Evolutionary conservation across 1,284 basidiomycete species (phyloP), one percentile per base, ranked within the genome.

Genomic region (Microbotryum lychnidis-dioicae): DNA sequence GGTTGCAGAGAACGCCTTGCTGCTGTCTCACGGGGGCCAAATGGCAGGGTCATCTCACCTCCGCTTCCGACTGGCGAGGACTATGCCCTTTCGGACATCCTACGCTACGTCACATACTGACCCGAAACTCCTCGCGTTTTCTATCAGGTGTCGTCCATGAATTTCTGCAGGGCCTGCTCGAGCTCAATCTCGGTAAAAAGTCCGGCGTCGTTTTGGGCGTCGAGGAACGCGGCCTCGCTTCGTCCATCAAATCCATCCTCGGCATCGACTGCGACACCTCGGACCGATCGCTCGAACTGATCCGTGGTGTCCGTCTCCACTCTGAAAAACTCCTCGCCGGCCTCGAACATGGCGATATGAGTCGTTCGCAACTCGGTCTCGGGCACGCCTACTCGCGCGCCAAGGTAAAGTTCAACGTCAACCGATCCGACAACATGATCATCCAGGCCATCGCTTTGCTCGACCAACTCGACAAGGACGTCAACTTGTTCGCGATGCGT

Each of bases 351-450:
- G 89, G 87, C 69, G 96, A 98, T 80, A 81, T 97, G 65, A 83
- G 81, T 63, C 90, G 93, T 74, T 91, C 96, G 18, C 92, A 96
- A 75, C 87, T 99, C 69, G 94, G 94, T 76, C 83, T 98, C 54
- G 94, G 94, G 55, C 94, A 99, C 82, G 91, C 90, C 23, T 97
- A 96, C 81, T 97, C 92, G 37, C 87, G 94, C 70, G 89, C 93
- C 62, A 98, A 98, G 77, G 88, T 98, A 71, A 97, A 97, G 80
- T 98, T 98, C 85, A 98, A 98, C 80, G 94, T 97, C 70, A 97
- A 98, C 83, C 84, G 94, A 69, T 87, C 91, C 67, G 94, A 99
- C 80, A 99, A 98, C 81, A 99, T 99, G 94, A 98, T 99, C 80
- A 98, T 98, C 74, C 96, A 98, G 79, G 94, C 94, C 58, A 97